Conservation (phyloP, 176 grass and related monocot species). For the Themeda triandra region DNA sequence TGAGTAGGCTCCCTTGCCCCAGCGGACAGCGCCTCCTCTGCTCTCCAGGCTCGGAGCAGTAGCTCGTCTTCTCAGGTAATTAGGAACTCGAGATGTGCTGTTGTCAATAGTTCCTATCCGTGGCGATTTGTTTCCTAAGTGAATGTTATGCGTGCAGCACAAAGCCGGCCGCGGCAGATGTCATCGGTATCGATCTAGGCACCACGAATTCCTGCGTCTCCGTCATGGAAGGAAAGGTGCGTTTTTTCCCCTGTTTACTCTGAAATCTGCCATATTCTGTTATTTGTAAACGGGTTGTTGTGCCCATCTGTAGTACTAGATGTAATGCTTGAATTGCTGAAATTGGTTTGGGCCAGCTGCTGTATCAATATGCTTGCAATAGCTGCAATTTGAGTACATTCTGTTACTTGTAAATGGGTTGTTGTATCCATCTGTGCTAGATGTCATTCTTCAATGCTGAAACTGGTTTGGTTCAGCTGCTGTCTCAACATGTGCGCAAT, state of each 20-base stretch:
- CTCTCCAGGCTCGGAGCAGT: constrained; percentile 49
- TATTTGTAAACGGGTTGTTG: not conserved
- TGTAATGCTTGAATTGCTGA: not conserved
- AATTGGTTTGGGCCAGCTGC: not conserved
- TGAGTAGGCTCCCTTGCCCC: constrained; percentile 41
- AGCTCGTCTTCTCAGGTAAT: constrained; percentile 81
- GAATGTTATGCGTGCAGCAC: constrained; percentile 44
- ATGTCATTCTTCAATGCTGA: not conserved
- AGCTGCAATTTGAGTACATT: no score
- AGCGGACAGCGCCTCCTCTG: constrained; percentile 35
- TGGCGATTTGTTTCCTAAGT: not conserved
- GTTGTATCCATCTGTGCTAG: not conserved
- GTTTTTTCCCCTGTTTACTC: not conserved
- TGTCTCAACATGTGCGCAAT: not conserved
- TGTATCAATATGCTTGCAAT: not conserved
- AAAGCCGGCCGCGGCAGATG: constrained; percentile 60
- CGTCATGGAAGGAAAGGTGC: constrained; percentile 95
- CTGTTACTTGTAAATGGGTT: no score
- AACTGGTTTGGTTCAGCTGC: not conserved
- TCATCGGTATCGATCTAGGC: constrained; percentile 94
- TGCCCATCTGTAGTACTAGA: not conserved
- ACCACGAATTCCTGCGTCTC: constrained; percentile 89
- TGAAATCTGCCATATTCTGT: not conserved
- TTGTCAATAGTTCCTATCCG: not conserved
- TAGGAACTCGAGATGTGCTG: not conserved